These are phyloP conservation scores for Ceratocystis variospora DNA, from an alignment of 2,329 filamentous ascomycete genomes.

Conservation along the genomic window DNA sequence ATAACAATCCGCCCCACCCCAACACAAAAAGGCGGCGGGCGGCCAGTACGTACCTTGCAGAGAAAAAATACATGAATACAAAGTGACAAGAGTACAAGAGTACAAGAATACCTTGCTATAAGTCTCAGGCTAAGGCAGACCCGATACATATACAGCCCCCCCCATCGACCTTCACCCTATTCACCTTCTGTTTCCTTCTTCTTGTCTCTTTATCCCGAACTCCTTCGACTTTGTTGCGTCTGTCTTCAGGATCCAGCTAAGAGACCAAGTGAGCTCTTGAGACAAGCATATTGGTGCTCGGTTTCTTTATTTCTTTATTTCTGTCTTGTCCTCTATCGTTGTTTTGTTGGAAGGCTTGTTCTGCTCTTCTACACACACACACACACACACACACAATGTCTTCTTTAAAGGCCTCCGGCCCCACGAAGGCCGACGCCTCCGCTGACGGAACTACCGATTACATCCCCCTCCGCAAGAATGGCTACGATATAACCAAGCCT, in stretches of 20 bases:
- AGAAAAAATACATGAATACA: not conserved
- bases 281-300: no score
- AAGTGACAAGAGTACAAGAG: not conserved
- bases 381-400: slow-evolving; percentile 23
- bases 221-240: not conserved
- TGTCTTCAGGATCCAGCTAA: no score
- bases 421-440: slow-evolving; percentile 30
- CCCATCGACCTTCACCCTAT: not conserved
- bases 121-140: not conserved
- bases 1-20: slow-evolving; percentile 6
- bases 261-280: no score
- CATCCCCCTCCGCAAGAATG: slow-evolving; percentile 34
- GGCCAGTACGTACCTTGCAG: not conserved
- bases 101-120: not conserved
- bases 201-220: not conserved
- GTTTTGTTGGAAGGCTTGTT: no score
- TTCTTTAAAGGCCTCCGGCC: slow-evolving; percentile 24
- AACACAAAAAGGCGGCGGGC: slow-evolving; percentile 4
- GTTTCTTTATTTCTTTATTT: not conserved
- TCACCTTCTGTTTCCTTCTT: not conserved
- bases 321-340: not conserved
- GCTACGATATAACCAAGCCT: slow-evolving; percentile 51
- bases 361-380: no score
- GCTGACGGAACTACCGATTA: slow-evolving; percentile 44
- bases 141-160: not conserved